Evolutionary conservation across 129 eudicot genomes (phyloP), one percentile per base, ranked within the genome.

Genomic region (Erigeron canadensis): DNA sequence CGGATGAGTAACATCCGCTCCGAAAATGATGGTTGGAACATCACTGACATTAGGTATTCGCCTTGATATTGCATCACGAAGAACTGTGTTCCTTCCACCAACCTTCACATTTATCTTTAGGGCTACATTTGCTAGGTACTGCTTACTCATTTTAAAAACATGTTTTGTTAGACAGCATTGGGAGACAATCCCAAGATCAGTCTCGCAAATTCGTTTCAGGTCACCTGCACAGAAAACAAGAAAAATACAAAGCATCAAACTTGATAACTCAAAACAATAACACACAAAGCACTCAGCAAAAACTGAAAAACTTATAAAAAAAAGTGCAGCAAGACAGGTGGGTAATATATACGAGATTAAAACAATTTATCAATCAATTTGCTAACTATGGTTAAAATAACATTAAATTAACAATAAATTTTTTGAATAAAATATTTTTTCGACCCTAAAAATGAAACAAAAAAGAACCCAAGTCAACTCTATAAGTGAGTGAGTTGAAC

Each of bases 1-100:
- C 1, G 96, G 97, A 63, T 91, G 96, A 43, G 97, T 91, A 34
- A 91, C 96, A 46, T 91, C 97, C 13, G 97, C 97, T 58, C 97
- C 97, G 65, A 91, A 91, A 62, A 88, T 88, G 57, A 91, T 88
- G n/a, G 97, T 91, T 9, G 97, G 97, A 72, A 88, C 91, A 66
- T 88, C 97, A 46, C 97, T 88, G 48, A 88, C 96, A 70, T 86
- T 77, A 17, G 97, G 97, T 57, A 91, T 91, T 62, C 87, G 79
- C 79, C 96, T 84, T 78, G 93, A 86, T 23, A 91, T 76, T 54
- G 96, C 96, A 84, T 91, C 97, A 75, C 75, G 65, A 44, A 91
- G 96, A 58, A 91, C 96, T 0, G 97, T 91, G 57, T 91, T 91
- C 82, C 97, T 84, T 56, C 97, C 96, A 54, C 97, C 96, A 45